These are phyloP conservation scores for Cordyceps javanica DNA, from an alignment of 2,329 filamentous ascomycete species.

Conservation along the genomic window DNA sequence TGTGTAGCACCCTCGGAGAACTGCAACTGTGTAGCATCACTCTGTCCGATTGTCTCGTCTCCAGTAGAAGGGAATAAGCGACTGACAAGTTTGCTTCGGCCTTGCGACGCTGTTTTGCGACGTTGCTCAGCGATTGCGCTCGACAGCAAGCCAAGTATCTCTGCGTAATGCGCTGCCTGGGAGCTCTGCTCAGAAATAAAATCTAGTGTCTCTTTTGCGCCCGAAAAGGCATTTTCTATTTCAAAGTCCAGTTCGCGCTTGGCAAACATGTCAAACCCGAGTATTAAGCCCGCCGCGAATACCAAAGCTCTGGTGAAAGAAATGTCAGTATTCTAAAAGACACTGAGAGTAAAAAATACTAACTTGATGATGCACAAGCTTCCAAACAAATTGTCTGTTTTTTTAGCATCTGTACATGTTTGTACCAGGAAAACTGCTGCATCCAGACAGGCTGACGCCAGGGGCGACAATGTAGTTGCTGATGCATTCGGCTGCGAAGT, in stretches of 20 bases:
- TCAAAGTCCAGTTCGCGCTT: conserved; percentile 38
- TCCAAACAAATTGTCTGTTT: conserved; percentile 37
- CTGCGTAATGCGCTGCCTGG: conserved; percentile 51
- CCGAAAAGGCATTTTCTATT: conserved; percentile 42
- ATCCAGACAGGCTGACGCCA: conserved; percentile 49
- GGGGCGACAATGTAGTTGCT: conserved; percentile 24
- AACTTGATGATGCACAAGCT: conserved; percentile 58
- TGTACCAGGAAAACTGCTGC: conserved; percentile 50
- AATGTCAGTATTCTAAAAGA: background rate
- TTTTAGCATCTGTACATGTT: conserved; percentile 43
- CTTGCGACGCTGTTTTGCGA: conserved; percentile 16
- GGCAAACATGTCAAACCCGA: conserved; percentile 51
- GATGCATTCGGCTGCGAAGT: conserved; percentile 29
- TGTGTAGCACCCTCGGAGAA: background rate
- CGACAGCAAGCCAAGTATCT: conserved; percentile 44
- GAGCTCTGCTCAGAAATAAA: conserved; percentile 43
- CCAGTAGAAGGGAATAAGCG: conserved; percentile 20
- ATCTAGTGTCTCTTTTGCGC: conserved; percentile 43
- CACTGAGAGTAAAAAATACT: conserved; percentile 17
- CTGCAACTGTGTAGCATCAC: background rate
- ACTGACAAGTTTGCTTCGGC: conserved; percentile 23
- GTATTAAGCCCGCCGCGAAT: conserved; percentile 50
- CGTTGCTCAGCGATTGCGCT: conserved; percentile 39
- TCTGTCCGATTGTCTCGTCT: background rate
- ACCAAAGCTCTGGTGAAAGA: conserved; percentile 38